Evolutionary conservation across 2,329 filamentous ascomycete genomes (phyloP), one percentile per base, ranked within the genome.

Genomic region (Helminthosporium solani): DNA sequence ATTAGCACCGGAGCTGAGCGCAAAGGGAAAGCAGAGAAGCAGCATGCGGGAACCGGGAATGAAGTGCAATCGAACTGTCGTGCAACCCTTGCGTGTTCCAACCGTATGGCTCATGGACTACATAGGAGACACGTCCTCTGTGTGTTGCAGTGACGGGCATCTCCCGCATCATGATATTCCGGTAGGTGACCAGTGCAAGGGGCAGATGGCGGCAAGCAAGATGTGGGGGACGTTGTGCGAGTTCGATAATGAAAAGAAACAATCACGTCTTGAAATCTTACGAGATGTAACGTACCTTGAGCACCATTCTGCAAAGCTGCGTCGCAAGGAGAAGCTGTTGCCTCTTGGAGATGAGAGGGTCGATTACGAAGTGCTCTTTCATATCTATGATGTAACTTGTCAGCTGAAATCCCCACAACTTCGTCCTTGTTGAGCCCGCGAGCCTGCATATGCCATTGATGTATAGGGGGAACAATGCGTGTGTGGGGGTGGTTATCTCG

Each of bases 291-390:
- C 64, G 44, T 91, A 85, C 80, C 77, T 82, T 62, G 49, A 70
- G 57, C 35, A 70, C 66, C 92, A 99, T 97, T 58, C 94, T 85
- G 78, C 94, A 97, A 58, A 99, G 78, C 77, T 99, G 94, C 42
- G 95, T 99, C 25, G 94, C 94, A 56, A 99, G 82, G 76, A 96
- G 84, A 50, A 99, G 81, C 75, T 99, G 94, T 77, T 96, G 91
- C 74, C 89, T 88, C 82, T 99, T 99, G 61, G 94, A 94, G 70
- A 99, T 99, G 66, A 99, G 78, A 42, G 94, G 95, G 69, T 99
- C 94, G 68, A 99, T 97, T 57, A 96, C 94, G 73, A 99, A 99
- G 57, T 94, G 88, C 60, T 96, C 85, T 77, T 87, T 91, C 94
- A 99, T 99, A 75, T 97, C 85, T 84, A 66, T 39, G 46, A 47